Evolutionary conservation across 257 asterid genomes (phyloP).

Genomic region (Hygrophila difformis): DNA sequence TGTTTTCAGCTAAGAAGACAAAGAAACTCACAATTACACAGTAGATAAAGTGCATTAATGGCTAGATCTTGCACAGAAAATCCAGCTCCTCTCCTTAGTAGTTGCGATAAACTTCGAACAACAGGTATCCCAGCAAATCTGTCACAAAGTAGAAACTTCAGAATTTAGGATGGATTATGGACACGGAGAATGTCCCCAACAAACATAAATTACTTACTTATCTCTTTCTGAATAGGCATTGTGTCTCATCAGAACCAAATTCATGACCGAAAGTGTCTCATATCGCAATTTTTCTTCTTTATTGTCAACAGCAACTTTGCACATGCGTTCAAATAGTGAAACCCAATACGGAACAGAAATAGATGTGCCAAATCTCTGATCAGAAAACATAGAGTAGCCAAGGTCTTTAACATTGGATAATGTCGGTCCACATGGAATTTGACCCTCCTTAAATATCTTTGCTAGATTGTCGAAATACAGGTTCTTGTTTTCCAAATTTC

Average conservation of each 20-base stretch:
- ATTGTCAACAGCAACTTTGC: slow-evolving; percentile 38
- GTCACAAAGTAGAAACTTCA: slow-evolving; percentile 13
- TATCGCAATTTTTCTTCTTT: slow-evolving; percentile 34
- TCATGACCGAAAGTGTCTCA: slow-evolving; percentile 79
- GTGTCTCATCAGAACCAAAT: slow-evolving; percentile 57
- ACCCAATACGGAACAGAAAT: slow-evolving; percentile 39
- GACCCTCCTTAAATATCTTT: slow-evolving; percentile 28
- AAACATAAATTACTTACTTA: slow-evolving; percentile 39
- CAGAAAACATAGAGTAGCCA: slow-evolving; percentile 16
- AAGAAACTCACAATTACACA: slow-evolving; percentile 68
- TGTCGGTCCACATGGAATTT: slow-evolving; percentile 21
- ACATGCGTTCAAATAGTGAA: slow-evolving; percentile 52
- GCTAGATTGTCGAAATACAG: slow-evolving; percentile 19
- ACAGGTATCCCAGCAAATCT: slow-evolving; percentile 54
- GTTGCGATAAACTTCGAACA: slow-evolving; percentile 47
- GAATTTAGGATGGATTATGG: slow-evolving; percentile 7
- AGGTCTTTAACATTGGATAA: slow-evolving; percentile 19
- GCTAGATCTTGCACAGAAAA: slow-evolving; percentile 61
- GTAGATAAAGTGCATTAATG: slow-evolving; percentile 64
- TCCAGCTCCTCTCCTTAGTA: slow-evolving; percentile 63
- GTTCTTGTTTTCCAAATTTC: slow-evolving; percentile 27
- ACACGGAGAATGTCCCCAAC: background rate
- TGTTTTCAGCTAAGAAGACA: slow-evolving; percentile 3
- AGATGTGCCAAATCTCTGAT: slow-evolving; percentile 26
- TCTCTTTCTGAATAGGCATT: slow-evolving; percentile 74